phyloP scores from a whole-genome alignment of 306 rosid species.

The Fragaria ananassa region DNA sequence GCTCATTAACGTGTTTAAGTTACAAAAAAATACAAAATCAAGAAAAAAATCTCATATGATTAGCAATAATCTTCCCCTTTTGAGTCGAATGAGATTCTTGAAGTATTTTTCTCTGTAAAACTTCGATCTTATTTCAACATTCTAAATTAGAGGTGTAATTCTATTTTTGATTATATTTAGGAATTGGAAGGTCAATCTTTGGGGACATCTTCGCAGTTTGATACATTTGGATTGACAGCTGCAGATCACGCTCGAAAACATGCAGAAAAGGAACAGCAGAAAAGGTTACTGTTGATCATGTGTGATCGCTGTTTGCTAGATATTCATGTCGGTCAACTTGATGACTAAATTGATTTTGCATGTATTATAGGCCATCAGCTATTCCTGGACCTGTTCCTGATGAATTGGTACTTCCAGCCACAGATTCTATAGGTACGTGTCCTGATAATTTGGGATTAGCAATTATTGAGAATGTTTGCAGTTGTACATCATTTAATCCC shows the following conservation, averaged over 20 bases:
- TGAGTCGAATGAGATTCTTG: background rate
- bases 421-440: conserved; percentile 85
- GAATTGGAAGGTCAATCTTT: conserved; percentile 77
- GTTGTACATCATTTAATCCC: conserved; percentile 11
- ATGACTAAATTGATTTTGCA: conserved; percentile 10
- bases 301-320: background rate
- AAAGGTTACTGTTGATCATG: conserved; percentile 49
- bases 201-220: conserved; percentile 85
- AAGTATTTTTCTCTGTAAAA: background rate
- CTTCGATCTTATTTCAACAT: conserved; percentile 2
- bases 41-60: background rate
- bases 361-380: conserved; percentile 69
- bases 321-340: background rate
- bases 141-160: conserved; percentile 17
- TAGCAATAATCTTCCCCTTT: background rate
- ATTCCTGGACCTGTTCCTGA: conserved; percentile 98
- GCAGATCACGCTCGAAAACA: conserved; percentile 82
- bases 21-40: too few relatives aligned
- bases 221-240: conserved; percentile 87
- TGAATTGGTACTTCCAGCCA: conserved; percentile 77
- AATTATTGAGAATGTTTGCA: conserved; percentile 16
- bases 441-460: conserved; percentile 7
- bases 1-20: background rate
- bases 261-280: conserved; percentile 85
- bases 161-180: conserved; percentile 33